Percentiles rank a stretch among this genome's conserved stretches.
Conservation (phyloP, 192 early-diverging fungal species). For the Coemansia sp. region DNA sequence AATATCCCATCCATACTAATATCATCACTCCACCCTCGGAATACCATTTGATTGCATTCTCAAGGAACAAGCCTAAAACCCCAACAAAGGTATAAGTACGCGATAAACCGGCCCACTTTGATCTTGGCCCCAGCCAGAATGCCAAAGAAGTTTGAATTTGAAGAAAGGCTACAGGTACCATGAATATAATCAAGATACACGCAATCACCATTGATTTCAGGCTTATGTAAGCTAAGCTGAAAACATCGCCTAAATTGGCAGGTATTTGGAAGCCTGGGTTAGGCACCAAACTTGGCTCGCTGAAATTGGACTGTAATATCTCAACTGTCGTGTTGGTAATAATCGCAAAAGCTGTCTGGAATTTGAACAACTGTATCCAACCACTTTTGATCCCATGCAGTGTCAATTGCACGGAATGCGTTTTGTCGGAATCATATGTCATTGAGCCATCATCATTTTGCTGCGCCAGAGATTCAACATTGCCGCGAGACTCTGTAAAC, state of each 20-base stretch:
- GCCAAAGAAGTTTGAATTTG: not conserved
- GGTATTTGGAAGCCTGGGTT: no score
- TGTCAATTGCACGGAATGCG: not conserved
- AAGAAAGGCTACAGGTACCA: not conserved
- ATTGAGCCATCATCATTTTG: not conserved
- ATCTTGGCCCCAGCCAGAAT: not conserved
- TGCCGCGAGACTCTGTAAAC: not conserved
- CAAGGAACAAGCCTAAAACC: not conserved
- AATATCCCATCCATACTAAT: not conserved
- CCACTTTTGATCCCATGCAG: not conserved
- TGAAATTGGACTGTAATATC: no score
- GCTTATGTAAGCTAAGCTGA: no score
- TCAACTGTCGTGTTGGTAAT: not conserved
- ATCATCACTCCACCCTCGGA: not conserved
- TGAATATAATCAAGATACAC: not conserved
- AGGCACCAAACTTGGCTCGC: no score
- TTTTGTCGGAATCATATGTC: not conserved
- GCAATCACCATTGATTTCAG: no score
- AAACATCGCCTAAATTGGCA: no score
- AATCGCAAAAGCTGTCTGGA: fast-evolving
- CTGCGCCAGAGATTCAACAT: not conserved
- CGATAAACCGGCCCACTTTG: not conserved
- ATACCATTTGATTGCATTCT: not conserved
- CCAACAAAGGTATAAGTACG: not conserved
- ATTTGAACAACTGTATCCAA: not conserved